Conservation (phyloP, 2,329 filamentous ascomycete genomes). For the Aureobasidium sp. region DNA sequence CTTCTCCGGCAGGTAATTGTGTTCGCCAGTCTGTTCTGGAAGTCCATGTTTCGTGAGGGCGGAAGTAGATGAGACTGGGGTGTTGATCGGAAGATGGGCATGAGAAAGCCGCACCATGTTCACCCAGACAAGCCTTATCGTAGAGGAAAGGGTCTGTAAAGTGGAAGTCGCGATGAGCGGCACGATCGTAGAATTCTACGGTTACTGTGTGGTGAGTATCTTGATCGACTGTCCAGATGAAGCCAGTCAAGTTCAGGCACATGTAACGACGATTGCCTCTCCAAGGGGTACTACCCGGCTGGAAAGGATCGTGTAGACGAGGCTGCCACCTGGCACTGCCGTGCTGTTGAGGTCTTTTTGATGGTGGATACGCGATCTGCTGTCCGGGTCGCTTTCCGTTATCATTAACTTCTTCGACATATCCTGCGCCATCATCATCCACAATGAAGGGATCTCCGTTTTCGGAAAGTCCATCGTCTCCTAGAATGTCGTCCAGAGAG, state of each 20-base stretch:
- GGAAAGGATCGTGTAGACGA: conserved; percentile 73
- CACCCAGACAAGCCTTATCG: conserved; percentile 86
- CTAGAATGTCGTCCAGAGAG: conserved; percentile 76
- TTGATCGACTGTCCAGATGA: conserved; percentile 95
- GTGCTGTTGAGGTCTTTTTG: conserved; percentile 40
- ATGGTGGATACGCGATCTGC: conserved; percentile 29
- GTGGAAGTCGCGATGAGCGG: conserved; percentile 87
- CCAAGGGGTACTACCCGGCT: conserved; percentile 94
- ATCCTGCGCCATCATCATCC: conserved; percentile 92
- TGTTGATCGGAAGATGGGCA: conserved; percentile 59
- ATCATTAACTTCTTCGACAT: conserved; percentile 56
- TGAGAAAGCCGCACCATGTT: conserved; percentile 77
- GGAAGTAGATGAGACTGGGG: conserved; percentile 83
- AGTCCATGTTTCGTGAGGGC: conserved; percentile 96
- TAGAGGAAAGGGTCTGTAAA: conserved; percentile 95
- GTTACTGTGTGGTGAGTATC: conserved; percentile 83
- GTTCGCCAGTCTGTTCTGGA: conserved; percentile 84
- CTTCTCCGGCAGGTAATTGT: conserved; percentile 76
- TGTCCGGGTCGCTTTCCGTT: conserved; percentile 51
- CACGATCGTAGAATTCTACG: conserved; percentile 94
- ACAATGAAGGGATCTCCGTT: conserved; percentile 74
- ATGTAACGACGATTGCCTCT: conserved; percentile 88
- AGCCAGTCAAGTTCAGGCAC: conserved; percentile 85
- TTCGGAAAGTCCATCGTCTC: conserved; percentile 48
- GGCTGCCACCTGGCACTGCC: conserved; percentile 41